Base-by-base conservation (phyloP, 768 basidiomycete genomes). In the Boletus huronensis region DNA sequence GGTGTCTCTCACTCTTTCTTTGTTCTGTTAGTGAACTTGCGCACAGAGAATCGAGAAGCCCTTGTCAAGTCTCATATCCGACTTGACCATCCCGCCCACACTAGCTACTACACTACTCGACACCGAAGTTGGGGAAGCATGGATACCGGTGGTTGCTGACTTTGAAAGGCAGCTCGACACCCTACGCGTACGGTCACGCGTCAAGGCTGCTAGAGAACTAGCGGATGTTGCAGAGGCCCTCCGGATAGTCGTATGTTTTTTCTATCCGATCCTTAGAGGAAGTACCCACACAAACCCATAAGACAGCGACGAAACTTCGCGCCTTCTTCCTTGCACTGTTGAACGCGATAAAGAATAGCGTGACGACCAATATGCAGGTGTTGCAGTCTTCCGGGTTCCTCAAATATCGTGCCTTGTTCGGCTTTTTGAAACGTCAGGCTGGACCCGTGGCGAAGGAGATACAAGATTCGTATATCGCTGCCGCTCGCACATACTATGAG, bases 301-400 rank as follows among this genome's bases (percentile, higher is more conserved):
- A 97, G 94, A 91, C 92, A 40, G 87, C 94, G 2, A 88, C 88
- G 2, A 97, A 97, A 67, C 76, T 98, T 32, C 87, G 94, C 23
- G 76, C 77, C 0, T 94, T 95, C 74, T 93, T 99, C 66, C 77
- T 94, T 21, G 80, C 84, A 2, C 72, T 97, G 21, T 80, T 98
- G 62, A 84, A 86, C 47, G 89, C 96, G 7, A 88, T 97, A 50
- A 84, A 86, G 53, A 76, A 73, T 39, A 93, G 84, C 60, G 86
- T 97, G 58, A 85, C 92, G 13, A 92, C 93, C 7, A 97, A 98
- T 67, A 84, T 98, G 77, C 90, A 93, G 63, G 84, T 97, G 49
- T 77, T 98, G 2, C 97, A 99, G 69, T 88, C 90, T 0, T 87
- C 90, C 1, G 78, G 93, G 3, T 79, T 98, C 35, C 71, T 93